A percentile compares a stretch with the other conserved stretches of the same genome.
phyloP scores from a whole-genome alignment of 345 rosid genomes.

The Brassica rapa region DNA sequence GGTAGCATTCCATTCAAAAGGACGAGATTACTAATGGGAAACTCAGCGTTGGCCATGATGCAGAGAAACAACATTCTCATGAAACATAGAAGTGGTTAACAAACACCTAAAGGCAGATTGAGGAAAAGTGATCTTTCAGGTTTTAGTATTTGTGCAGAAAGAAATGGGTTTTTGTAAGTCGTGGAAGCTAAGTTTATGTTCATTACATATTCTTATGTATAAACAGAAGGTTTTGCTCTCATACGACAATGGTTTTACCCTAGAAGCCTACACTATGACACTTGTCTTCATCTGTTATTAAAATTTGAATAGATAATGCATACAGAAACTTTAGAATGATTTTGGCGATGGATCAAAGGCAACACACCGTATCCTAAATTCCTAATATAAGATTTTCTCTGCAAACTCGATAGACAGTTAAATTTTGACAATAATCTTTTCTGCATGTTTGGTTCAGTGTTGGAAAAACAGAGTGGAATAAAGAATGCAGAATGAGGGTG shows the following conservation, averaged over 20 bases:
- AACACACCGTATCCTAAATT: neutral
- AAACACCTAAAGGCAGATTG: no score
- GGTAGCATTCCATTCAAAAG: conserved; percentile 43
- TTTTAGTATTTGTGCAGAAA: conserved; percentile 13
- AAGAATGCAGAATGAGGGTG: neutral
- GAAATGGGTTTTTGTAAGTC: neutral
- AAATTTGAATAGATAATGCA: neutral
- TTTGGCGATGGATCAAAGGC: neutral
- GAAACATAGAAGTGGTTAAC: conserved; percentile 24
- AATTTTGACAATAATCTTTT: neutral
- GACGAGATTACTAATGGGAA: conserved; percentile 39
- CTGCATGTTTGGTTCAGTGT: neutral
- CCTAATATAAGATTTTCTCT: neutral
- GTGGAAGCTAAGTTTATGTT: neutral
- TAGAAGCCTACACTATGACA: neutral
- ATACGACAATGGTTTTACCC: neutral
- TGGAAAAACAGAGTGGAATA: neutral
- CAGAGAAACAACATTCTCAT: conserved; percentile 37
- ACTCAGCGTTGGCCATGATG: conserved; percentile 32
- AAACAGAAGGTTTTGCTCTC: neutral
- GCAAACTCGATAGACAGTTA: neutral
- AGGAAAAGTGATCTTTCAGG: neutral
- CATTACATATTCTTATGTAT: neutral
- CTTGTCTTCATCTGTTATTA: neutral
- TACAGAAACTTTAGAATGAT: neutral